Evolutionary conservation across 176 grass and related monocot genomes (phyloP).

Genomic region (Avena insularis): DNA sequence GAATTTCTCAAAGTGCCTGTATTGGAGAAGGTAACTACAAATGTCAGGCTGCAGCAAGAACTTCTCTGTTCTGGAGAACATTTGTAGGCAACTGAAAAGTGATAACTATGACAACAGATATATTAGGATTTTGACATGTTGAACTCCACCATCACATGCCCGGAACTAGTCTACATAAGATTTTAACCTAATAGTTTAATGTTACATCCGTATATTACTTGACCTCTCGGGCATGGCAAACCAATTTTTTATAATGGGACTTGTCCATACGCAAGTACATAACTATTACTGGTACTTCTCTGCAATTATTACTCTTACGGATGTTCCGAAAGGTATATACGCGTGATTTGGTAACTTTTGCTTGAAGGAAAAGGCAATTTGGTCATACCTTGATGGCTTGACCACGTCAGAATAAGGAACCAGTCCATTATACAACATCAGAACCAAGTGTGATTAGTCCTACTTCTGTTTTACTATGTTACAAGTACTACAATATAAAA

Average conservation of each 20-base stretch:
- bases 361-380: slow-evolving; percentile 16
- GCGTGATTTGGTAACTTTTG: not conserved
- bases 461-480: not conserved
- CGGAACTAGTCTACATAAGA: slow-evolving; percentile 2
- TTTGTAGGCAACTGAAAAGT: not conserved
- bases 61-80: not conserved
- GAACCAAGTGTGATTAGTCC: not conserved
- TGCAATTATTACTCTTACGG: not conserved
- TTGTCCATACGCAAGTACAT: not conserved
- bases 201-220: too few relatives aligned
- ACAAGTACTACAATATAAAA: not conserved
- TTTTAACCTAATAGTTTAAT: not conserved
- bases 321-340: not conserved
- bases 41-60: not conserved
- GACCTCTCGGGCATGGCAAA: slow-evolving; percentile 7
- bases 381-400: slow-evolving; percentile 27
- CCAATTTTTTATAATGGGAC: not conserved
- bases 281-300: not conserved
- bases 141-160: not conserved
- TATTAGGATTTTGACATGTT: slow-evolving; percentile 6
- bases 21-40: not conserved
- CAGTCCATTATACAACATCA: slow-evolving; percentile 23
- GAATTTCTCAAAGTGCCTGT: not conserved
- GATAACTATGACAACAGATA: not conserved
- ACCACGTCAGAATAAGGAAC: not conserved